phyloP scores from a whole-genome alignment of 768 basidiomycete genomes.

The Megacollybia marginata region DNA sequence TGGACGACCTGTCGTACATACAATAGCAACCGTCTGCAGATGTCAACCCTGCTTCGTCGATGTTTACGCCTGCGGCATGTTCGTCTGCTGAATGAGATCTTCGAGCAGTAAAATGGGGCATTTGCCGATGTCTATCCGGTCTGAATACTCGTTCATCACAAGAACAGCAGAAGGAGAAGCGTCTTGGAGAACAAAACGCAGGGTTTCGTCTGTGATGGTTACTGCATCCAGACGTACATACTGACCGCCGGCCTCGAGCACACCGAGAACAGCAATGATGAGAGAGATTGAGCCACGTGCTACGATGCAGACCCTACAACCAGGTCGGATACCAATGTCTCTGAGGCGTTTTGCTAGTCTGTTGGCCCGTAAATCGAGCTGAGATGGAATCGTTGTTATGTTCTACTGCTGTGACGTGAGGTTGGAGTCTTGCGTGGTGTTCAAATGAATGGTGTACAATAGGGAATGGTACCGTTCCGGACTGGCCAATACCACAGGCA shows the following conservation, averaged over 20 bases:
- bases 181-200: slow-evolving; percentile 32
- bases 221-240: slow-evolving; percentile 43
- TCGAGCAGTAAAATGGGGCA: slow-evolving; percentile 14
- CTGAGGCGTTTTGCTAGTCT: slow-evolving; percentile 28
- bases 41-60: slow-evolving; percentile 6
- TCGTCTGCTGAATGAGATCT: slow-evolving; percentile 11
- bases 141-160: slow-evolving; percentile 24
- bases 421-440: slow-evolving; percentile 1
- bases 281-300: slow-evolving; percentile 34
- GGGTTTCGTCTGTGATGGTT: slow-evolving; percentile 37
- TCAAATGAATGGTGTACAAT: slow-evolving; percentile 3
- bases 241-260: slow-evolving; percentile 37
- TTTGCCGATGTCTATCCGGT: slow-evolving; percentile 12
- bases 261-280: slow-evolving; percentile 34
- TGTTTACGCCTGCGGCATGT: slow-evolving; percentile 1
- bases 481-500: slow-evolving; percentile 2
- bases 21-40: slow-evolving; percentile 30
- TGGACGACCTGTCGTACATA: slow-evolving; percentile 40
- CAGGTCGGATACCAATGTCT: slow-evolving; percentile 28
- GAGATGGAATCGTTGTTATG: slow-evolving; percentile 1
- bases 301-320: slow-evolving; percentile 37
- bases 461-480: neutral
- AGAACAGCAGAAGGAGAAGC: slow-evolving; percentile 29
- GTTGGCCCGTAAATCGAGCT: slow-evolving; percentile 2
- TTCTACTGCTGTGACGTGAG: slow-evolving; percentile 4